Evolutionary conservation across 208 protist species (phyloP).

Genomic region (Leishmania major): DNA sequence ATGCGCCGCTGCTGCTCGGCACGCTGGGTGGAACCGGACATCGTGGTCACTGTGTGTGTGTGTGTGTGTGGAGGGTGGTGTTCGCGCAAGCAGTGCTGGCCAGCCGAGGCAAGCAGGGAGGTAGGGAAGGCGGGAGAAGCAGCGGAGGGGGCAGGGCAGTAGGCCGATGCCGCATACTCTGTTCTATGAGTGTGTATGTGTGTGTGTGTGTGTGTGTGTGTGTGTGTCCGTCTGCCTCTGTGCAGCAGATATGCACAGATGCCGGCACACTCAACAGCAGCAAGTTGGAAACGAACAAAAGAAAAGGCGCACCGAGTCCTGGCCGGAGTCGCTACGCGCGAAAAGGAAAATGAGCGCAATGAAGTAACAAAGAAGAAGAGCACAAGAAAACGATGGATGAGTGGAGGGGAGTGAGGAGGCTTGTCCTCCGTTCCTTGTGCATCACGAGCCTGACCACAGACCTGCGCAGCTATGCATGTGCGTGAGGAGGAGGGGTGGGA

Average conservation of each 20-base stretch:
- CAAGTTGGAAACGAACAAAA: background rate
- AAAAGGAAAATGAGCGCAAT: background rate
- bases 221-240: background rate
- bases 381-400: background rate
- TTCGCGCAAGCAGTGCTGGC: background rate
- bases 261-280: background rate
- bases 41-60: background rate
- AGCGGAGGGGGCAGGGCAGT: background rate
- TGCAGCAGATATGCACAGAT: background rate
- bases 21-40: conserved; percentile 22
- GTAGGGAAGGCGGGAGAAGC: background rate
- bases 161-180: background rate
- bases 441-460: background rate
- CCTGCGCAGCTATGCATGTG: background rate
- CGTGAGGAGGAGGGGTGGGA: background rate
- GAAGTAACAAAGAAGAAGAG: background rate
- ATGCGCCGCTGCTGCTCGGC: conserved; percentile 54
- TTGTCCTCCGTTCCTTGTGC: background rate
- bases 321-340: background rate
- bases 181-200: conserved; percentile 4
- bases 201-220: background rate
- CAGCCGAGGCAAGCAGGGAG: background rate
- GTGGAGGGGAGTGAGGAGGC: background rate
- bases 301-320: background rate
- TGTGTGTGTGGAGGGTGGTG: background rate